Percentiles rank a stretch among this genome's conserved stretches.
phyloP scores from a whole-genome alignment of 1,284 basidiomycete species.

The Puccinia hordei region DNA sequence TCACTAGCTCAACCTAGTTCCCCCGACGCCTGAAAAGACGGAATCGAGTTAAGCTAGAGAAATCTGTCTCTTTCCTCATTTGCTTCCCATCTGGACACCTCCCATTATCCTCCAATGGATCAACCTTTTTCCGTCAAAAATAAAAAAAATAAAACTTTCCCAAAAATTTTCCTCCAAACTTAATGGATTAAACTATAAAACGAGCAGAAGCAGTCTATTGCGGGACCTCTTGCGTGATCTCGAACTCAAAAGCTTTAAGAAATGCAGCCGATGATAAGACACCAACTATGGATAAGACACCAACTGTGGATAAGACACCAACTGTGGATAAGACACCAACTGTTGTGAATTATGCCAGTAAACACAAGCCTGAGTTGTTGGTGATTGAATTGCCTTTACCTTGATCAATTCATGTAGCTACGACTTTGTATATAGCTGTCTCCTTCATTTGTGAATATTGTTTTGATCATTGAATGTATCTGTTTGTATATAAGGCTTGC shows the following conservation, averaged over 20 bases:
- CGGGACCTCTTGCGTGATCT: slow-evolving; percentile 42
- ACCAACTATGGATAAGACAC: no score
- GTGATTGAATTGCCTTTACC: slow-evolving; percentile 12
- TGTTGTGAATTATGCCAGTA: slow-evolving; percentile 40
- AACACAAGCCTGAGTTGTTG: slow-evolving; percentile 39
- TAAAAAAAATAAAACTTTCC: neutral
- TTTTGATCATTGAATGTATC: no score
- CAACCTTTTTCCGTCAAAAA: neutral
- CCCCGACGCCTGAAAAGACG: no score
- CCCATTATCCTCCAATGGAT: no score
- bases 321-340: slow-evolving; percentile 17
- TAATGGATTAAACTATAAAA: neutral
- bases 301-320: no score
- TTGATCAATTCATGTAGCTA: neutral
- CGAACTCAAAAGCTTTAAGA: slow-evolving; percentile 1
- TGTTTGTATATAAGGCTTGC: no score
- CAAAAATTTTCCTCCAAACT: neutral
- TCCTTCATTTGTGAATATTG: no score
- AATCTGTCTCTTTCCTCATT: neutral
- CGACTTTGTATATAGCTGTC: no score
- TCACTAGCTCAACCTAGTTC: no score
- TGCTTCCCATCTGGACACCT: neutral
- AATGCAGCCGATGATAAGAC: neutral
- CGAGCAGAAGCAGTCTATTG: slow-evolving; percentile 33
- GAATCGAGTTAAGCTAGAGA: no score